Conservation (phyloP, 1,139 yeast genomes). For the Yamadazyma sp. region DNA sequence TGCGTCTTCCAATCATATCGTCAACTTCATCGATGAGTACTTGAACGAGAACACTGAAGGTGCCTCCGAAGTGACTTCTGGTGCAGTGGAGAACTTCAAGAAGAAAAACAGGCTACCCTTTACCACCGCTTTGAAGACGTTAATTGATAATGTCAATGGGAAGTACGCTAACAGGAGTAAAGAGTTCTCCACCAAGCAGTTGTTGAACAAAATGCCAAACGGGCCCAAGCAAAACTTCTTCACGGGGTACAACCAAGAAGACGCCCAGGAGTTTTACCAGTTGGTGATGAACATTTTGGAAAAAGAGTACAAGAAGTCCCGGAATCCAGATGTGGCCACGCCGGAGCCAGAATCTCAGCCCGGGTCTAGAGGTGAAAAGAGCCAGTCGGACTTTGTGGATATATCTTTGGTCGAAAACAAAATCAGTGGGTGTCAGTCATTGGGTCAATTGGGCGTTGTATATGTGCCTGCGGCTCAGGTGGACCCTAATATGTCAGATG, state of each 20-base stretch:
- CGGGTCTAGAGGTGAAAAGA: background rate
- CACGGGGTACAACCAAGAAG: conserved; percentile 86
- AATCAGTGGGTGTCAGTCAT: conserved; percentile 47
- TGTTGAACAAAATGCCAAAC: conserved; percentile 72
- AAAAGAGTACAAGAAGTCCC: conserved; percentile 47
- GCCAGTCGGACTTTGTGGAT: conserved; percentile 22
- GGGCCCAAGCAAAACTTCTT: conserved; percentile 77
- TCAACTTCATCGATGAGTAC: conserved; percentile 54
- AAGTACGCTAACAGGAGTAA: conserved; percentile 53
- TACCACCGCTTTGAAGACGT: conserved; percentile 50
- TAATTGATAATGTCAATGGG: conserved; percentile 57
- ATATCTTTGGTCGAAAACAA: conserved; percentile 21
- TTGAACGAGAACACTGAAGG: conserved; percentile 23
- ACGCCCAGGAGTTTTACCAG: conserved; percentile 93
- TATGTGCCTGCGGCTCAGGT: conserved; percentile 72
- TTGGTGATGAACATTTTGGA: conserved; percentile 73
- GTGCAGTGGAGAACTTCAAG: conserved; percentile 15
- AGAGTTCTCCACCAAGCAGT: conserved; percentile 65
- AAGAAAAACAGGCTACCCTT: conserved; percentile 43
- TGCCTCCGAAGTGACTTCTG: conserved; percentile 5
- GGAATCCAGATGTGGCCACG: conserved; percentile 10
- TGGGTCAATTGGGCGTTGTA: conserved; percentile 61
- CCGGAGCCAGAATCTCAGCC: conserved; percentile 23
- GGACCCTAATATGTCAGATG: conserved; percentile 57
- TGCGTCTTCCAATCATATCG: conserved; percentile 69